A percentile compares a stretch with the other conserved stretches of the same genome.
These are phyloP conservation scores for Manihot esculenta DNA, from an alignment of 441 rosid genomes.

Conservation along the genomic window DNA sequence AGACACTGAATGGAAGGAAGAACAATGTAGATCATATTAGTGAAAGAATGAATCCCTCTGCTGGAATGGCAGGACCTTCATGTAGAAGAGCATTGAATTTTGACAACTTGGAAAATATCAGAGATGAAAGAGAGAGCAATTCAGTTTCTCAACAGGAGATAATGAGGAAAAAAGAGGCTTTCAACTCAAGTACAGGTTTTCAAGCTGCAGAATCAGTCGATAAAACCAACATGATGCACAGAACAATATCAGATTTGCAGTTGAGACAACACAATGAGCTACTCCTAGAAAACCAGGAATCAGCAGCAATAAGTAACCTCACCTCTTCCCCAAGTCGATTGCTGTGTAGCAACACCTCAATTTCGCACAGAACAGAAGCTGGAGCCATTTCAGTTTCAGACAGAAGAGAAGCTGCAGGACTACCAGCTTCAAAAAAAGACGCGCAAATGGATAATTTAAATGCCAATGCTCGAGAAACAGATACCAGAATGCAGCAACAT, in stretches of 20 bases:
- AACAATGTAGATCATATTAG: constrained; percentile 41
- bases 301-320: constrained; percentile 27
- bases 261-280: constrained; percentile 33
- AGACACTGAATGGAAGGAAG: constrained; percentile 50
- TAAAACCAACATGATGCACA: constrained; percentile 18
- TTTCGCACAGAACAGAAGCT: constrained; percentile 3
- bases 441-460: constrained; percentile 29
- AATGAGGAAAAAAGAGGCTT: constrained; percentile 16
- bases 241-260: constrained; percentile 32
- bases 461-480: constrained; percentile 29
- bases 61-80: constrained; percentile 37
- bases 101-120: constrained; percentile 41
- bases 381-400: constrained; percentile 2
- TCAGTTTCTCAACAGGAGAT: constrained; percentile 27
- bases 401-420: constrained; percentile 2
- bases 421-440: constrained; percentile 28
- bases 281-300: constrained; percentile 33
- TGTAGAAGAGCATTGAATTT: constrained; percentile 63
- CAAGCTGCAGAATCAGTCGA: constrained; percentile 30
- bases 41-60: constrained; percentile 24
- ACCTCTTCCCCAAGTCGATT: constrained; percentile 31
- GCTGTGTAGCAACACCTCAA: constrained; percentile 25
- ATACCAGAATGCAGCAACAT: constrained; percentile 33
- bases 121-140: constrained; percentile 26
- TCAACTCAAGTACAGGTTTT: constrained; percentile 26